A percentile compares a stretch with the other conserved stretches of the same genome.
Conservation (phyloP, 805 yeast genomes). For the Saturnispora dispora region DNA sequence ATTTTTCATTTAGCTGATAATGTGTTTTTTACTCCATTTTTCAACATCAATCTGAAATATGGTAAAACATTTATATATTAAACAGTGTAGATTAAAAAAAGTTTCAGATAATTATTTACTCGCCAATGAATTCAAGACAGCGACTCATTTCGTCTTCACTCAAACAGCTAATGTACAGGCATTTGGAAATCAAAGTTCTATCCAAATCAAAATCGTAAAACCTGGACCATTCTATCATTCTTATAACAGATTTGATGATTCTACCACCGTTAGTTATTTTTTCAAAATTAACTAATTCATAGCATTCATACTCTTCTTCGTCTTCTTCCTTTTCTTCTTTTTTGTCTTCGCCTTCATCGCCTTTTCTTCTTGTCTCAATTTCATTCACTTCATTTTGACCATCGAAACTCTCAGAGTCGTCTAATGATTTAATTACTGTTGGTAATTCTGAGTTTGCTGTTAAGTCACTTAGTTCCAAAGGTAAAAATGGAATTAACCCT, state of each 20-base stretch:
- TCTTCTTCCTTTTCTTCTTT: not conserved
- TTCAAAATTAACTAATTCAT: slow-evolving; percentile 59
- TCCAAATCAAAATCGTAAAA: slow-evolving; percentile 49
- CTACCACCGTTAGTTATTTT: slow-evolving; percentile 69
- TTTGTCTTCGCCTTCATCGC: not conserved
- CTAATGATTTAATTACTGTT: slow-evolving; percentile 29
- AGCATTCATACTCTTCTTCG: slow-evolving; percentile 18
- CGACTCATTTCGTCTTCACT: slow-evolving; percentile 60
- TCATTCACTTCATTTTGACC: slow-evolving; percentile 4
- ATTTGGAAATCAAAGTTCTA: slow-evolving; percentile 66
- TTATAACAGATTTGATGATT: slow-evolving; percentile 66
- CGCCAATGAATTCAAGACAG: slow-evolving; percentile 23
- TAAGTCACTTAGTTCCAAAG: slow-evolving; percentile 75
- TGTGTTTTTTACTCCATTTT: not conserved
- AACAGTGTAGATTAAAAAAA: not conserved
- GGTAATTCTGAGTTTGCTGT: slow-evolving; percentile 64
- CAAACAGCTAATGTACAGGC: slow-evolving; percentile 69
- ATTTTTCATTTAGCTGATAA: not conserved
- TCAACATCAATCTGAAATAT: not conserved
- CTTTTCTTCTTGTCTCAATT: slow-evolving; percentile 5
- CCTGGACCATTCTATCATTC: slow-evolving; percentile 78
- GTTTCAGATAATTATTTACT: not conserved
- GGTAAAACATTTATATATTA: not conserved
- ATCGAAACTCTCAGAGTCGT: slow-evolving; percentile 5
- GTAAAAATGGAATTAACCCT: slow-evolving; percentile 89